Base-by-base conservation (phyloP, 305 asterid genomes). In the Fraxinus albicans region DNA sequence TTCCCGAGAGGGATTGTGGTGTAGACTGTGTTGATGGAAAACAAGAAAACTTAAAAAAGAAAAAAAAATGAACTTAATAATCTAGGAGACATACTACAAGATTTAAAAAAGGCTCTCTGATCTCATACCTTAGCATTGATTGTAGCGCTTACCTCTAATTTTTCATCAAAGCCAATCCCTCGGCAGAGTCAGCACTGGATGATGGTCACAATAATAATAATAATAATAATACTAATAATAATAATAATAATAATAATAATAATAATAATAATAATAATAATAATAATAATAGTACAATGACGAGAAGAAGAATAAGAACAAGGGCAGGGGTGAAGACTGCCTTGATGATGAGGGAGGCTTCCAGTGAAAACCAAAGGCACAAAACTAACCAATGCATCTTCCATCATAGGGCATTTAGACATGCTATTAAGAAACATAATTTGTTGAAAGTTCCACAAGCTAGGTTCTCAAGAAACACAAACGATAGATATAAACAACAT, bases 401-500 rank as follows among this genome's bases (percentile, higher is more conserved):
- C 9, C 88, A 89, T 87, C 88, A 86, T 58, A 5, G 86, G 87
- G 83, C 79, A 74, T n/a, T 65, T 65, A 25, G 15, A 65, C 73
- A 8, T 3, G 17, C 17, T 25, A 25, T 25, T 65, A 65, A 31
- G 35, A 65, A 67, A 67, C 17, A 27, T 27, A 27, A 67, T 67
- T 67, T 25, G 2, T 67, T 23, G 34, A 27, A 25, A 23, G 34
- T 27, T 67, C 73, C 73, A 67, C 35, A 67, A 4, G 6, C 33
- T 35, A 27, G 35, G 0, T 27, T 27, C 34, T 27, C n/a, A 8
- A 23, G 7, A 67, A 67, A 67, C 34, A 3, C 2, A 4, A 38
- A 21, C 50, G 0, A 38, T 3, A 55, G 27, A 31, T 23, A 63
- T 19, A 25, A 63, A 21, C 72, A 63, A 63, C 9, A 63, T 63